phyloP scores from a whole-genome alignment of 164 flowering plant genomes.

The Chimonanthus praecox region DNA sequence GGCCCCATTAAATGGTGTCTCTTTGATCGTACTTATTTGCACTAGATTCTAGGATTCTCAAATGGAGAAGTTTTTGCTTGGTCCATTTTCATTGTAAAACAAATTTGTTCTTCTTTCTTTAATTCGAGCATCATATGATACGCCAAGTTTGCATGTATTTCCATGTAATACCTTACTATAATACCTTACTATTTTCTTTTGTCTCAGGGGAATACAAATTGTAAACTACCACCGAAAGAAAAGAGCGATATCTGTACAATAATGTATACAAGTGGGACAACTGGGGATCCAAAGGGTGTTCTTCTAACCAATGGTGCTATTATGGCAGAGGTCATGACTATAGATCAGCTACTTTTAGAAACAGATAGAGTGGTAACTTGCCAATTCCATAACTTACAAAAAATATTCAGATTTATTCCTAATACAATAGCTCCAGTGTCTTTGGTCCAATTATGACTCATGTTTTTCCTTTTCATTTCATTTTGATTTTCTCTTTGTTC shows the following conservation, averaged over 20 bases:
- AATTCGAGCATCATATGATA: neutral
- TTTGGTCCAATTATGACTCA: neutral
- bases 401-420: neutral
- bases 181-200: neutral
- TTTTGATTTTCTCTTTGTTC: neutral
- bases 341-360: conserved; percentile 47
- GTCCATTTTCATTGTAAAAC: too few species aligned
- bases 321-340: conserved; percentile 54
- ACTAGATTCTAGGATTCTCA: too few species aligned
- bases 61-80: too few species aligned
- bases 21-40: too few species aligned
- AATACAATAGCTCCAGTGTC: too few species aligned
- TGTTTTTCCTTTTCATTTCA: neutral
- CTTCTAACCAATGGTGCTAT: conserved; percentile 54
- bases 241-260: conserved; percentile 68
- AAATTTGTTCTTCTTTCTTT: neutral
- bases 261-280: conserved; percentile 98
- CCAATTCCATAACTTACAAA: neutral
- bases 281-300: conserved; percentile 99
- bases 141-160: neutral
- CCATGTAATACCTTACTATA: too few species aligned
- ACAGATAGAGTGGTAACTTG: conserved; percentile 69
- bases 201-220: conserved; percentile 49
- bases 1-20: neutral
- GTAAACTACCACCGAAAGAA: conserved; percentile 58